Percentiles rank a stretch among this genome's conserved stretches.
These are phyloP conservation scores for Penicillium pancosmium DNA, from an alignment of 495 filamentous ascomycete species.

Conservation along the genomic window DNA sequence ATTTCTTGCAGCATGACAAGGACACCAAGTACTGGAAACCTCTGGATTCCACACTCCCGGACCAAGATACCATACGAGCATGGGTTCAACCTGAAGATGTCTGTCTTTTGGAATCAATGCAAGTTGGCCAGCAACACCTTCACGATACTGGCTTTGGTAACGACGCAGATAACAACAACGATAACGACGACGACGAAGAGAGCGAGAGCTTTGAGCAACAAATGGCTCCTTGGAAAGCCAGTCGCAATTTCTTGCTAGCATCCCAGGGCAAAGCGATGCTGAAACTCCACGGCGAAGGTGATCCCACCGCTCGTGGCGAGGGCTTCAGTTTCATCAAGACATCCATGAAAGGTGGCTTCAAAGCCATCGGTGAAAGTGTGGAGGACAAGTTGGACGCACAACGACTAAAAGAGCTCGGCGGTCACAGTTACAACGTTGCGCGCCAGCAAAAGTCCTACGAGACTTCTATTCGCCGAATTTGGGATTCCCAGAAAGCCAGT, in stretches of 20 bases:
- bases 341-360: conserved; percentile 98
- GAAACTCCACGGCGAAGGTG: conserved; percentile 87
- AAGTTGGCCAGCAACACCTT: conserved; percentile 84
- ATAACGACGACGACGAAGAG: conserved; percentile 66
- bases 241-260: conserved; percentile 92
- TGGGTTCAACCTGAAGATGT: conserved; percentile 96
- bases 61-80: conserved; percentile 72
- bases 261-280: conserved; percentile 97
- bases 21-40: conserved; percentile 84
- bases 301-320: conserved; percentile 91
- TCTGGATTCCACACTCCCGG: conserved; percentile 68
- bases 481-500: conserved; percentile 81
- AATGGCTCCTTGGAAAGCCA: conserved; percentile 92
- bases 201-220: conserved; percentile 79
- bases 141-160: conserved; percentile 77
- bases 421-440: conserved; percentile 96
- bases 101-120: conserved; percentile 93
- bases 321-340: conserved; percentile 95
- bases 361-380: conserved; percentile 84
- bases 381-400: conserved; percentile 82
- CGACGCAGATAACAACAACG: conserved; percentile 72
- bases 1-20: conserved; percentile 88
- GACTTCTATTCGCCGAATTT: conserved; percentile 82
- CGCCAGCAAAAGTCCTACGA: conserved; percentile 89
- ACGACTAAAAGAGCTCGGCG: conserved; percentile 83